A percentile compares a stretch with the other conserved stretches of the same genome.
Conservation (phyloP, 108 stramenopile species). For the Pseudonitzschia multiseries region DNA sequence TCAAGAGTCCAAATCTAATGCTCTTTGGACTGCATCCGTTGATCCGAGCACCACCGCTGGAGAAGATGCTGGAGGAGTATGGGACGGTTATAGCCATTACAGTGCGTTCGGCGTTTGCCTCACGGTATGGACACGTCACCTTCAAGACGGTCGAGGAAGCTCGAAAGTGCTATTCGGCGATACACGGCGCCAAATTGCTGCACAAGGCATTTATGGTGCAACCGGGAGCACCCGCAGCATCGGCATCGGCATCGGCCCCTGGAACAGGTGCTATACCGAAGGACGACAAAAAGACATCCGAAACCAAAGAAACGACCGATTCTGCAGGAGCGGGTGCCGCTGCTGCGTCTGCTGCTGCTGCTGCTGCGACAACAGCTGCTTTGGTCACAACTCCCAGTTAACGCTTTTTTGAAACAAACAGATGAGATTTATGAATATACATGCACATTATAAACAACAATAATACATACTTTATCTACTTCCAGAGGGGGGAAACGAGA, state of each 20-base stretch:
- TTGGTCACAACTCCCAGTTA: background rate
- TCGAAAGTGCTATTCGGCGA: conserved; percentile 12
- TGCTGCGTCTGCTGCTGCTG: background rate
- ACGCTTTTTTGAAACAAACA: background rate
- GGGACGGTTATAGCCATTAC: conserved; percentile 8
- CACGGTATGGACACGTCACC: conserved; percentile 23
- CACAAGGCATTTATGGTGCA: conserved; percentile 28
- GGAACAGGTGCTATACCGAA: background rate
- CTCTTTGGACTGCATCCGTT: conserved; percentile 33
- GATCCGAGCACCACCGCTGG: conserved; percentile 12
- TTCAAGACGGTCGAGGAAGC: conserved; percentile 20
- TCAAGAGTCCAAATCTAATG: conserved; percentile 12
- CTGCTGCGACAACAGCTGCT: background rate
- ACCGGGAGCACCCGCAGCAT: conserved; percentile 1
- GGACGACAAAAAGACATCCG: background rate
- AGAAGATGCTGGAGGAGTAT: conserved; percentile 23
- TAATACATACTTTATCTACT: no score
- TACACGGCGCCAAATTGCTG: conserved; percentile 25
- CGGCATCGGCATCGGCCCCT: background rate
- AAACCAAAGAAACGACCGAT: background rate
- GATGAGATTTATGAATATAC: no score
- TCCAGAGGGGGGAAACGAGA: no score
- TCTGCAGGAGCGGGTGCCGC: conserved; percentile 2
- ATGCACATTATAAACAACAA: no score
- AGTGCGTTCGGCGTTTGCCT: conserved; percentile 28